These are phyloP conservation scores for Chlorella sp. DNA, from an alignment of 139 green algal genomes.

Conservation along the genomic window DNA sequence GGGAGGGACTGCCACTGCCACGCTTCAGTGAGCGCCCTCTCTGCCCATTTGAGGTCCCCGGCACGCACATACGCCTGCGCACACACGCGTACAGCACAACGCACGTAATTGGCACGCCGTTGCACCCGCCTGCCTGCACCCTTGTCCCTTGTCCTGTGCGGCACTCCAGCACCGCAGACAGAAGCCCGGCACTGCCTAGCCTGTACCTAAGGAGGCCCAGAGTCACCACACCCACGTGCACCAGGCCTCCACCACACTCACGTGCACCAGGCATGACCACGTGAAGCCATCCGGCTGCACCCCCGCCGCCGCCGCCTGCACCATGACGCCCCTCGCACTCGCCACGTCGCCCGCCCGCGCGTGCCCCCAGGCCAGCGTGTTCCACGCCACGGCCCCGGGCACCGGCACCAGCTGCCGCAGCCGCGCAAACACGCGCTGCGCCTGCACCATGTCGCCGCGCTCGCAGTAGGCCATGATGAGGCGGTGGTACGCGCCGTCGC, in stretches of 20 bases:
- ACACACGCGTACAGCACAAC: too few relatives aligned
- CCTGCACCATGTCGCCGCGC: slow-evolving; percentile 16
- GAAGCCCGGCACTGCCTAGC: too few relatives aligned
- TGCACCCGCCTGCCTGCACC: too few relatives aligned
- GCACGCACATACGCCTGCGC: not conserved
- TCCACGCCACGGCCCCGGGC: slow-evolving; percentile 47
- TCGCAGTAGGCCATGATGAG: slow-evolving; percentile 48
- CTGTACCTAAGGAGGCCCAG: too few relatives aligned
- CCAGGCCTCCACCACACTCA: slow-evolving; percentile 1
- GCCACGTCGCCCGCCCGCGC: slow-evolving; percentile 26
- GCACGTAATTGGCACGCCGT: too few relatives aligned
- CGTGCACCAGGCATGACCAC: slow-evolving; percentile 2
- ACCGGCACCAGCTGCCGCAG: slow-evolving; percentile 25
- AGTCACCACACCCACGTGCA: too few relatives aligned
- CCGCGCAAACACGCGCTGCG: slow-evolving; percentile 29
- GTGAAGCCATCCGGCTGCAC: slow-evolving; percentile 39
- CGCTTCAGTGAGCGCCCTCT: not conserved
- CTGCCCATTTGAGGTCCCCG: not conserved
- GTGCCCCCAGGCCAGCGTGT: slow-evolving; percentile 47
- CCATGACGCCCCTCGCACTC: slow-evolving; percentile 14
- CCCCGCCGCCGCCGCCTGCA: slow-evolving; percentile 19
- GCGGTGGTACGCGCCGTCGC: slow-evolving; percentile 56
- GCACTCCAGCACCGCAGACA: too few relatives aligned
- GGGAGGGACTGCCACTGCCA: too few relatives aligned
- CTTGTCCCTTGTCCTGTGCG: too few relatives aligned